phyloP scores from a whole-genome alignment of 2,329 filamentous ascomycete genomes.

The Alternaria triticina region DNA sequence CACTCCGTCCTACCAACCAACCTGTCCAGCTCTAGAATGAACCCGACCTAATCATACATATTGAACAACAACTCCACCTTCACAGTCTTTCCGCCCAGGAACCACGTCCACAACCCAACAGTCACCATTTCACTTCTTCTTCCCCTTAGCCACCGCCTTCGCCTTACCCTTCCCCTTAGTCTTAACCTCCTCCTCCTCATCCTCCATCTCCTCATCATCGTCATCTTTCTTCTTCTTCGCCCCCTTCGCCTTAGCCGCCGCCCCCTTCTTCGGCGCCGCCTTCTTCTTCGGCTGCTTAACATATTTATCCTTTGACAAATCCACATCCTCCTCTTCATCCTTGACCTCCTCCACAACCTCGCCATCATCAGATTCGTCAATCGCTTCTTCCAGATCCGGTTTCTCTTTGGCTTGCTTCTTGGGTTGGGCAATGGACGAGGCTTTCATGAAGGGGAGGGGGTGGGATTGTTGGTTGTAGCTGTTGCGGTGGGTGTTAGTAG shows the following conservation, averaged over 20 bases:
- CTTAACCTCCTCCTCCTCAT: constrained; percentile 55
- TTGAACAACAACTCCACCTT: neutral
- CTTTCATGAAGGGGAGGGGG: constrained; percentile 95
- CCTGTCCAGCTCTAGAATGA: too few species aligned
- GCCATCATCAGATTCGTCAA: constrained; percentile 84
- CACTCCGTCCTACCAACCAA: neutral
- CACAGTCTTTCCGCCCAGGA: neutral
- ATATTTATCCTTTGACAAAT: constrained; percentile 93
- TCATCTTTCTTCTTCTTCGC: constrained; percentile 48
- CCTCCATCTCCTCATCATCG: constrained; percentile 44
- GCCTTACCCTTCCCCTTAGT: constrained; percentile 56
- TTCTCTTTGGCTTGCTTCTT: constrained; percentile 76
- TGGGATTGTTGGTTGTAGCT: constrained; percentile 88
- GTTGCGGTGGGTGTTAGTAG: constrained; percentile 14
- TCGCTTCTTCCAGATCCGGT: constrained; percentile 93
- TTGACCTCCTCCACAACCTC: constrained; percentile 54
- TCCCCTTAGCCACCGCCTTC: constrained; percentile 46
- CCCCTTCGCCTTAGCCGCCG: constrained; percentile 54
- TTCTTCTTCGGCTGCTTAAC: constrained; percentile 89
- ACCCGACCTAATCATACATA: neutral
- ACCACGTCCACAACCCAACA: too few species aligned
- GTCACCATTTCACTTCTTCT: constrained; percentile 1
- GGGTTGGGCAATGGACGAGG: constrained; percentile 74
- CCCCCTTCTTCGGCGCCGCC: constrained; percentile 53
- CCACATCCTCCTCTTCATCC: constrained; percentile 75